These are phyloP conservation scores for Diplotaxis tenuifolia DNA, from an alignment of 345 rosid genomes.

Conservation along the genomic window DNA sequence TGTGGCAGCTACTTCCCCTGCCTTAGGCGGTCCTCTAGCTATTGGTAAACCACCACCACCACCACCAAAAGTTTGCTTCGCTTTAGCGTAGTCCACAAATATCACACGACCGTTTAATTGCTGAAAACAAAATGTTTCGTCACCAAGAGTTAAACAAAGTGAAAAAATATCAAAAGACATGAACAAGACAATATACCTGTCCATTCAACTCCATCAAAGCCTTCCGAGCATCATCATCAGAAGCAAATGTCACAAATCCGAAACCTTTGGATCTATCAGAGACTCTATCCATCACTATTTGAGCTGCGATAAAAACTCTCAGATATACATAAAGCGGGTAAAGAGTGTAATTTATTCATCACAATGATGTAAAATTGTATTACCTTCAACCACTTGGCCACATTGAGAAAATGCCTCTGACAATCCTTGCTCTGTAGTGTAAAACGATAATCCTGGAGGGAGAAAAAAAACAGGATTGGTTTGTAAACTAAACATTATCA, in stretches of 20 bases:
- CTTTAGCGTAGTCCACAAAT: constrained; percentile 68
- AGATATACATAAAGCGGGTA: not conserved
- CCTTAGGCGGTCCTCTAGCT: constrained; percentile 77
- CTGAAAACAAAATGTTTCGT: constrained; percentile 37
- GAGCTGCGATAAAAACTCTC: constrained; percentile 42
- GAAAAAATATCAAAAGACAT: not conserved
- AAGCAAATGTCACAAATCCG: constrained; percentile 84
- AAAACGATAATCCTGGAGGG: constrained; percentile 65
- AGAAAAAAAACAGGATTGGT: not conserved
- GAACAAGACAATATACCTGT: constrained; percentile 48
- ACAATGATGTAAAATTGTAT: not conserved
- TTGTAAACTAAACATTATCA: not conserved
- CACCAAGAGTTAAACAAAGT: not conserved
- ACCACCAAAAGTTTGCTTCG: not conserved
- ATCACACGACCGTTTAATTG: constrained; percentile 63
- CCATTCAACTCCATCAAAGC: constrained; percentile 66
- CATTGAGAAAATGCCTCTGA: constrained; percentile 66
- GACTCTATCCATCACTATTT: constrained; percentile 60
- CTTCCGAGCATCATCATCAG: constrained; percentile 64
- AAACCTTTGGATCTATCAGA: constrained; percentile 75
- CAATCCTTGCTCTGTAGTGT: constrained; percentile 62
- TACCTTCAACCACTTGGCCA: constrained; percentile 96
- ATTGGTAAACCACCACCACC: not conserved
- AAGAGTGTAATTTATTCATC: not conserved
- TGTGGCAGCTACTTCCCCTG: constrained; percentile 9